Base-by-base conservation (phyloP, 2,329 filamentous ascomycete genomes). In the Mollisiaceae sp. region DNA sequence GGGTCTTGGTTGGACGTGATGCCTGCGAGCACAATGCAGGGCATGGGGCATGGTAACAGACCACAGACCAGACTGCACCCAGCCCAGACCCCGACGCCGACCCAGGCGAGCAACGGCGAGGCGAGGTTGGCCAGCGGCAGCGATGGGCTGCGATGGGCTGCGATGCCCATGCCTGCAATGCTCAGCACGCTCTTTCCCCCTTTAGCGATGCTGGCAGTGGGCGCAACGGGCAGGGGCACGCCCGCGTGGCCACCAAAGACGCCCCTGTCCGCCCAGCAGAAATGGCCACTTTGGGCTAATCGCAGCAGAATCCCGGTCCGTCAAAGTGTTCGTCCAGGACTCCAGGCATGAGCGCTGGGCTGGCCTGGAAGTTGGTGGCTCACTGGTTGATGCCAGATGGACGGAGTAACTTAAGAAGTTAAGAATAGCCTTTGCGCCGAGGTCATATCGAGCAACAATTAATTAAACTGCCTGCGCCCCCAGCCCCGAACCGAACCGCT, bases 251-350 rank as follows among this genome's bases (percentile, higher is more conserved):
- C 45, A 14, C 12, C 38, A 3, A 4, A 4, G 38, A 3, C 38
- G 38, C 15, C 38, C 38, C 15, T 41, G 38, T 32, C 27, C 27
- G 6, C 45, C 15, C 15, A 35, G 38, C 39, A 45, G n/a, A 62
- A 63, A 58, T 50, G 50, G 60, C 60, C 58, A n/a, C 52, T 58
- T 63, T 58, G 60, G 60, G 60, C 32, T 63, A 58, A 58, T 50
- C 24, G 43, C 47, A 62, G 32, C 24, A n/a, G 56, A 45, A 62
- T 62, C 64, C 64, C 64, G 60, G 64, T 55, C 60, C 59, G 55
- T 65, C 64, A 62, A 65, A 62, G 60, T 57, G 55, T 60, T 41
- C 27, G 14, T 36, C 41, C 62, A 59, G 56, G 62, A n/a, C 5
- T 36, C 41, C 62, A 59, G 56, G 62, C 47, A 55, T 54, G 61